Evolutionary conservation across 139 green algal genomes (phyloP).

Genomic region (Desmodesmus armatus): DNA sequence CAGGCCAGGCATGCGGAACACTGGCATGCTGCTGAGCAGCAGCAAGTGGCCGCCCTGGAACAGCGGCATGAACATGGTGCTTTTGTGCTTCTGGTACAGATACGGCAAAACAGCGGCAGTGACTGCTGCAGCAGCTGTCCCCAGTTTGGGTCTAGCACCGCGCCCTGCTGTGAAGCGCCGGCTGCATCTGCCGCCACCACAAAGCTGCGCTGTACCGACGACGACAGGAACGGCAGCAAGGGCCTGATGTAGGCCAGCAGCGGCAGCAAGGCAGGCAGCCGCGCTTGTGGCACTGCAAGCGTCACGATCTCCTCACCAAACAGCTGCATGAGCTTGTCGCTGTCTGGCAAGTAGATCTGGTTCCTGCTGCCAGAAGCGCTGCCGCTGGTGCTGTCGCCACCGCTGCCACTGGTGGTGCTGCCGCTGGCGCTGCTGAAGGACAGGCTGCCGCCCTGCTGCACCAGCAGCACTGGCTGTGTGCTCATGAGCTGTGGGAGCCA

Average conservation of each 20-base stretch:
- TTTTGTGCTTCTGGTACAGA: too few species aligned
- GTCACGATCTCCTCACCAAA: neutral
- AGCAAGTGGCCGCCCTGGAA: too few species aligned
- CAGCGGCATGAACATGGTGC: too few species aligned
- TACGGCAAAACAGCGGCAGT: too few species aligned
- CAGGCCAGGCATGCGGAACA: too few species aligned
- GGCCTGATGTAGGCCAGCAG: neutral
- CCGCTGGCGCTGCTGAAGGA: neutral
- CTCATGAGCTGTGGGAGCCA: neutral
- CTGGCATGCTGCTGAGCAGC: too few species aligned
- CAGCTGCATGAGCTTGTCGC: neutral
- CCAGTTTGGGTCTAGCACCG: too few species aligned
- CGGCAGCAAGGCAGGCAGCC: neutral
- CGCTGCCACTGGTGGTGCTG: too few species aligned
- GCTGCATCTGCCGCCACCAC: too few species aligned
- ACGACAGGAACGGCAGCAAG: neutral
- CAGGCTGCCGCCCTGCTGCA: neutral
- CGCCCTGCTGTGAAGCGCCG: neutral
- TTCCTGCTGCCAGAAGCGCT: too few species aligned
- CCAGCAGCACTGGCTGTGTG: conserved; percentile 8
- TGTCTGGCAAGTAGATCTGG: neutral
- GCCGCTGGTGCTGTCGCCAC: too few species aligned
- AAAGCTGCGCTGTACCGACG: neutral
- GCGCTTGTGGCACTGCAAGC: neutral
- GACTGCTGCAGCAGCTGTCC: too few species aligned